phyloP scores from a whole-genome alignment of 345 rosid species.

The Brassica napus region Da-Ae NC_063440.1:14010001-14010500 shows the following conservation, averaged over 20 bases:
- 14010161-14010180: slow-evolving; percentile 11
- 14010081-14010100: slow-evolving; percentile 29
- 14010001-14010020: not conserved
- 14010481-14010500: not conserved
- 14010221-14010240: not conserved
- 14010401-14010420: slow-evolving; percentile 7
- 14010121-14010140: slow-evolving; percentile 20
- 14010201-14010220: not conserved
- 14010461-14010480: not conserved
- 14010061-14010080: slow-evolving; percentile 34
- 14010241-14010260: not conserved
- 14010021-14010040: slow-evolving; percentile 24
- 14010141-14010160: slow-evolving; percentile 30
- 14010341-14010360: slow-evolving; percentile 28
- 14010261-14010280: not conserved
- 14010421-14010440: not conserved
- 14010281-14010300: not conserved
- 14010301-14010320: slow-evolving; percentile 2
- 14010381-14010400: not conserved
- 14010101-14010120: slow-evolving; percentile 19
- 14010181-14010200: not conserved
- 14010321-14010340: slow-evolving; percentile 26
- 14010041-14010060: slow-evolving; percentile 16
- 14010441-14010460: not conserved
- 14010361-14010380: not conserved